Percentiles rank a stretch among this genome's conserved stretches.
Evolutionary conservation across 352 stramenopile genomes (phyloP).

Genomic region (Globisporangium perplexum): DNA sequence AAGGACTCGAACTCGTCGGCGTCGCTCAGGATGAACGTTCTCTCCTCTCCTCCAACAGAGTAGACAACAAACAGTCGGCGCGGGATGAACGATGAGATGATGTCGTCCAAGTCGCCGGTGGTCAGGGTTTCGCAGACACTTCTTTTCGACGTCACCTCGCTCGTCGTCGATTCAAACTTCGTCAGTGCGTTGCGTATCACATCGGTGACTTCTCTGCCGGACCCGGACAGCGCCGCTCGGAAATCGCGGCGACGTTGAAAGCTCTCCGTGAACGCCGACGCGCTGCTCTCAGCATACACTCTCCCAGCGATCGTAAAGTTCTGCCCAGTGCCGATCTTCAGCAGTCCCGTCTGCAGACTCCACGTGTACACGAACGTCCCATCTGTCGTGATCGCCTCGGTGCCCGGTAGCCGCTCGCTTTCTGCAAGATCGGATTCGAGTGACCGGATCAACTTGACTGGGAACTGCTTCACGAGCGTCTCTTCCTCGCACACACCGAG

Average conservation of each 20-base stretch:
- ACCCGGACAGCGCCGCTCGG: slow-evolving; percentile 28
- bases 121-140: slow-evolving; percentile 15
- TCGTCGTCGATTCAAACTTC: neutral
- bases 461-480: slow-evolving; percentile 35
- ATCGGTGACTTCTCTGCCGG: slow-evolving; percentile 34
- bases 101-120: slow-evolving; percentile 5
- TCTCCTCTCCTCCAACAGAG: slow-evolving; percentile 8
- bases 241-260: slow-evolving; percentile 22
- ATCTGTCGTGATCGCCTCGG: slow-evolving; percentile 41
- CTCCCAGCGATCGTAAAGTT: slow-evolving; percentile 72
- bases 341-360: slow-evolving; percentile 31
- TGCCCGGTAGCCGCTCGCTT: slow-evolving; percentile 10
- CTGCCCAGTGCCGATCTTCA: slow-evolving; percentile 61
- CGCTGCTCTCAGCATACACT: slow-evolving; percentile 39
- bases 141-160: neutral
- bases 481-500: slow-evolving; percentile 44
- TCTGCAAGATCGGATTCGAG: slow-evolving; percentile 5
- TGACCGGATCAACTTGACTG: slow-evolving; percentile 33
- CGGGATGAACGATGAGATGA: slow-evolving; percentile 12
- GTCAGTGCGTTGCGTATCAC: slow-evolving; percentile 13
- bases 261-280: slow-evolving; percentile 21
- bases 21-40: slow-evolving; percentile 20
- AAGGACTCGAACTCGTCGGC: slow-evolving; percentile 22
- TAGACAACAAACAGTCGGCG: slow-evolving; percentile 25
- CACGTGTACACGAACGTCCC: slow-evolving; percentile 68